phyloP scores from a whole-genome alignment of 2,329 filamentous ascomycete species.

The Venturia pyrina region DNA sequence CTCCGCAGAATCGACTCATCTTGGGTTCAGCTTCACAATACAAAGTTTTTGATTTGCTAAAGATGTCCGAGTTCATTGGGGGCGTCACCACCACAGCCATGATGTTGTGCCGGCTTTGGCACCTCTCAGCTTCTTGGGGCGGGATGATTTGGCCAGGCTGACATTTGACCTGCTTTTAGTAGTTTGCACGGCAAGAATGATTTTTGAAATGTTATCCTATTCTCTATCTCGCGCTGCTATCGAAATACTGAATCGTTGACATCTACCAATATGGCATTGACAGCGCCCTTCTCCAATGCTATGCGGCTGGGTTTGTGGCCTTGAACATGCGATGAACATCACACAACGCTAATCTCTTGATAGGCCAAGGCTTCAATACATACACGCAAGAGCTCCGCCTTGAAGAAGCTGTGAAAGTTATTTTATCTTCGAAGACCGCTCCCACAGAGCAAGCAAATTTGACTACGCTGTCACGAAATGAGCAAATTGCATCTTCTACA shows the following conservation, averaged over 20 bases:
- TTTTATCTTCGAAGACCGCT: constrained; percentile 11
- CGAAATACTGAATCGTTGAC: background rate
- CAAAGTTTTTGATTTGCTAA: background rate
- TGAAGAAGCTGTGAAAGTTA: constrained; percentile 26
- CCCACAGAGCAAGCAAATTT: background rate
- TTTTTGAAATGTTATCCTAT: too few species aligned
- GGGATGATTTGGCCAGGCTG: background rate
- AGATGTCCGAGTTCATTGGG: background rate
- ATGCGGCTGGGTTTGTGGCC: constrained; percentile 2
- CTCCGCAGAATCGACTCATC: background rate
- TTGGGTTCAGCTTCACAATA: background rate
- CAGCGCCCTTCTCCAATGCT: constrained; percentile 6
- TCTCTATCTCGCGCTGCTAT: background rate
- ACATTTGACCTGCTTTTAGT: background rate
- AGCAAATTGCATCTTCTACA: background rate
- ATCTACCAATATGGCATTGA: constrained; percentile 2
- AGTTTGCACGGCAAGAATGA: background rate
- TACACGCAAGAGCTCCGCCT: constrained; percentile 31
- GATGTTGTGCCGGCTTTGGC: background rate
- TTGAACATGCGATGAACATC: background rate
- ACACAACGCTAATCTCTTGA: background rate
- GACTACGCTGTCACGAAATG: background rate
- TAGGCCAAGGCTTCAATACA: constrained; percentile 29
- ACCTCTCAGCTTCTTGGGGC: background rate
- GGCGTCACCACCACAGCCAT: background rate